Evolutionary conservation across 768 basidiomycete species (phyloP).

Genomic region (Candolleomyces eurysporus): DNA sequence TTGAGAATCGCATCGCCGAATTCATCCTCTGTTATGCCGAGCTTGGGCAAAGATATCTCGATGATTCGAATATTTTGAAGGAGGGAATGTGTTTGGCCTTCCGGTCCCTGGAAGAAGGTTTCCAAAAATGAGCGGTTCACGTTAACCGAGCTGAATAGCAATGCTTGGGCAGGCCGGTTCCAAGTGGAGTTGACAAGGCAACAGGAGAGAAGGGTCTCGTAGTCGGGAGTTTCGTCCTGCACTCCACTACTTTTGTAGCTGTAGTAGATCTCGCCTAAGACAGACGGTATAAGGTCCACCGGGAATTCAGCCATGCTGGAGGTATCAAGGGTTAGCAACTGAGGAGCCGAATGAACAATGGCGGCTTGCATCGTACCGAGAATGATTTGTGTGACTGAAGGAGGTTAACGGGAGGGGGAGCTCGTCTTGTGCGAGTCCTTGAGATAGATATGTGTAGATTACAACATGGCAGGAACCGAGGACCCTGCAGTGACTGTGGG

Average conservation of each 20-base stretch:
- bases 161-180: slow-evolving; percentile 14
- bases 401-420: too few species aligned
- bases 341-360: background rate
- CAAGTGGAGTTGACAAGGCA: slow-evolving; percentile 15
- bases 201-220: slow-evolving; percentile 9
- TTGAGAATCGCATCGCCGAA: background rate
- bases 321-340: background rate
- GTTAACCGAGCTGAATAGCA: slow-evolving; percentile 7
- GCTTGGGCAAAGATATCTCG: background rate
- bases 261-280: slow-evolving; percentile 16
- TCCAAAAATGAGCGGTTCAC: background rate
- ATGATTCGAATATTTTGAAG: background rate
- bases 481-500: too few species aligned
- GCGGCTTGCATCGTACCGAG: background rate
- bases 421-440: too few species aligned
- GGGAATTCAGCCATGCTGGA: slow-evolving; percentile 2
- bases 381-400: too few species aligned
- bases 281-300: slow-evolving; percentile 9
- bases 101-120: background rate
- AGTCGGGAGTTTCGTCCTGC: slow-evolving; percentile 13
- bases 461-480: too few species aligned
- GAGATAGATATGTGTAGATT: too few species aligned
- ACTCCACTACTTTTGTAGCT: background rate
- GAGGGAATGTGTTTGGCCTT: background rate
- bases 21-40: background rate